Base-by-base conservation (phyloP, 257 asterid species). In the Linaria vulgaris region DNA sequence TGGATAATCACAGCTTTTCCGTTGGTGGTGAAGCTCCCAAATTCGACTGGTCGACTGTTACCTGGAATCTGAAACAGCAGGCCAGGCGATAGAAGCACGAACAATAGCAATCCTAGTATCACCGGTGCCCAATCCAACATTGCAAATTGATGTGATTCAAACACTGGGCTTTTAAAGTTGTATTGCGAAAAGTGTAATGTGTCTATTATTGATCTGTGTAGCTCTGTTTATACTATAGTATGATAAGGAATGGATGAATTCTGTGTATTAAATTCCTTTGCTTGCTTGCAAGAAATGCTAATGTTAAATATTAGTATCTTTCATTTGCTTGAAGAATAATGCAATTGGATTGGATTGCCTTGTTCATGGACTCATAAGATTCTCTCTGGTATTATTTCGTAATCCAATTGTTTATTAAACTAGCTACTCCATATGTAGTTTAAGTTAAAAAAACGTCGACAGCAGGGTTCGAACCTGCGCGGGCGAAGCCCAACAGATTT, bases 401-500 rank as follows among this genome's bases (percentile, higher is more conserved):
- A 21, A 12, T 12, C 45, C 47, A 56, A 0, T 9, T 56, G 37
- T 17, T 38, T n/a, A 37, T 2, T 16, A 56, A 34, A 56, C 44
- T 31, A 37, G 37, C 37, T 34, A 56, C 27, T 9, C 17, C 8
- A 6, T n/a, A n/a, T n/a, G n/a, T n/a, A n/a, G n/a, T n/a, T n/a
- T n/a, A 38, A 58, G 11, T 15, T 17, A 38, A 11, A 12, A 17
- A 17, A 30, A 0, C 86, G 82, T 83, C 84, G 82, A 80, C 84
- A 80, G 86, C 82, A 80, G 83, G 87, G 84, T 78, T 83, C 87
- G 81, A 83, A 78, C 86, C 85, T 79, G 92, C 86, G 87, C 85
- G 89, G 85, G 88, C 85, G 73, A 56, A 80, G 85, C 88, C 85
- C 89, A 80, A 76, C 85, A 80, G 88, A 82, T 82, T 85, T 85